A percentile compares a stretch with the other conserved stretches of the same genome.
phyloP scores from a whole-genome alignment of 768 basidiomycete species.

The Trichaptum fuscoviolaceum region DNA sequence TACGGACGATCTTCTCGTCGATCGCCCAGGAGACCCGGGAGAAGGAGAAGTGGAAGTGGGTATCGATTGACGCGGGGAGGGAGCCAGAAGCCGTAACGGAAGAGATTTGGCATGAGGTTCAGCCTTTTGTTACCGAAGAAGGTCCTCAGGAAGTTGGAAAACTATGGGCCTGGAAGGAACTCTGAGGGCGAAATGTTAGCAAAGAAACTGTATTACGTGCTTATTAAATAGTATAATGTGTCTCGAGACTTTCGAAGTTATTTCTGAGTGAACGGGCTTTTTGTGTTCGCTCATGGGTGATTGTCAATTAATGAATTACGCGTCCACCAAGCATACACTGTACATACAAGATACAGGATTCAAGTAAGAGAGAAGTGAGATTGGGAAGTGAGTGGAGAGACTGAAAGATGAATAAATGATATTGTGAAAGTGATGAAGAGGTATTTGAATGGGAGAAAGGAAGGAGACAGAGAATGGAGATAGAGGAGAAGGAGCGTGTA shows the following conservation, averaged over 20 bases:
- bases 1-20: conserved; percentile 52
- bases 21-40: conserved; percentile 48
- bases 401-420: neutral
- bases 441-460: neutral
- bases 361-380: neutral
- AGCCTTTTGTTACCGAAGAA: conserved; percentile 29
- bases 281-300: neutral
- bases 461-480: neutral
- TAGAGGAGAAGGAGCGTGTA: neutral
- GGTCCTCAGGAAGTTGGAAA: conserved; percentile 36
- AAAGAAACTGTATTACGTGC: too few relatives aligned
- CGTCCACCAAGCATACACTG: neutral
- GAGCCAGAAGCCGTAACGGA: conserved; percentile 43
- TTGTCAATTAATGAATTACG: neutral
- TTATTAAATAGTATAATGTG: too few relatives aligned
- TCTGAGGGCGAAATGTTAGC: neutral
- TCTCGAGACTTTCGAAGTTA: too few relatives aligned
- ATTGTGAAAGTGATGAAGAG: neutral
- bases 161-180: conserved; percentile 40
- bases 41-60: conserved; percentile 36
- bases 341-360: neutral
- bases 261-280: neutral
- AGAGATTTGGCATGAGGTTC: conserved; percentile 50
- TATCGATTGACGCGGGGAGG: conserved; percentile 53
- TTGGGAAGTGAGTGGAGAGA: neutral